Conservation (phyloP, 495 filamentous ascomycete genomes). For the Lineolata rhizophorae region DNA sequence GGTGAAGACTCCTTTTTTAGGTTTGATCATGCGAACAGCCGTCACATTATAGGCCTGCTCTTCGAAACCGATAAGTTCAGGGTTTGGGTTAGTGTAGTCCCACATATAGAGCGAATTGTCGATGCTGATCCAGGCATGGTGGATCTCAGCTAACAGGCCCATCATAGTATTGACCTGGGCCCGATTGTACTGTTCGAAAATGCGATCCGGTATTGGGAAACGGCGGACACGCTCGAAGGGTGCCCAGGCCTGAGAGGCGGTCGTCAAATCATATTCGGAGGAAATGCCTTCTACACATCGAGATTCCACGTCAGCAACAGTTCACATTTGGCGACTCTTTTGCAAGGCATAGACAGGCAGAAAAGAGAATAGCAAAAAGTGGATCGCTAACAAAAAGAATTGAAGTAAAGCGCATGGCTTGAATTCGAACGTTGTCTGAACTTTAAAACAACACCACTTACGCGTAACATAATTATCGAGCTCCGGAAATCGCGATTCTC, state of each 20-base stretch:
- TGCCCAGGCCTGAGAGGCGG: conserved; percentile 41
- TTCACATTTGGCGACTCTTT: too few species aligned
- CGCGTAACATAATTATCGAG: conserved; percentile 77
- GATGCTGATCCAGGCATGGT: conserved; percentile 87
- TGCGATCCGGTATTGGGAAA: conserved; percentile 68
- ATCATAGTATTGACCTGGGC: conserved; percentile 68
- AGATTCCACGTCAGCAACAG: conserved; percentile 3
- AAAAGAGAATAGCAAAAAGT: too few species aligned
- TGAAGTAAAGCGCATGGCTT: too few species aligned
- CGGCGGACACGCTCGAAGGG: conserved; percentile 68
- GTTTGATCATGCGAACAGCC: conserved; percentile 59
- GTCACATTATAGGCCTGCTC: conserved; percentile 71
- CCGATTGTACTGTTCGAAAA: conserved; percentile 75
- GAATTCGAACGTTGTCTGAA: not conserved
- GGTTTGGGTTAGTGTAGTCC: conserved; percentile 81
- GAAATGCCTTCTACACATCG: conserved; percentile 48
- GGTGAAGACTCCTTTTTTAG: conserved; percentile 65
- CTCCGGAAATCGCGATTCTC: conserved; percentile 67
- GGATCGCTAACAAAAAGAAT: too few species aligned
- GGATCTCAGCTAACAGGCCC: conserved; percentile 80
- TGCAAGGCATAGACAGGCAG: too few species aligned
- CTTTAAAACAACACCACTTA: conserved; percentile 22
- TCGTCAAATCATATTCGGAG: conserved; percentile 67
- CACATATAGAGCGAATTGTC: conserved; percentile 92
- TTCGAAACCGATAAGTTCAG: conserved; percentile 81